Evolutionary conservation across 169 alveolate genomes (phyloP).

Genomic region (Plasmodium coatneyi): DNA sequence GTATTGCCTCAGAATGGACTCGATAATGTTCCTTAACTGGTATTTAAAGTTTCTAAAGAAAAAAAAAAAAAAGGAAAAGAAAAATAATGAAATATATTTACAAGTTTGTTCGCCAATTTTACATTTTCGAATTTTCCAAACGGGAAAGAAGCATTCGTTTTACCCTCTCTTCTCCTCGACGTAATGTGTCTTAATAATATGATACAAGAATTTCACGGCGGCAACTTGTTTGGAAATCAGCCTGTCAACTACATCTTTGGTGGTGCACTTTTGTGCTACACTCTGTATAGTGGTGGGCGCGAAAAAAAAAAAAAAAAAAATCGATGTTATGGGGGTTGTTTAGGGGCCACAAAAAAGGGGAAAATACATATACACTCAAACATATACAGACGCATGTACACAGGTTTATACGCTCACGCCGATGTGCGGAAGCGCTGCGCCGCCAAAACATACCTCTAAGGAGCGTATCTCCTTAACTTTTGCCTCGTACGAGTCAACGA

Average conservation of each 20-base stretch:
- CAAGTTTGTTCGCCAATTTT: neutral
- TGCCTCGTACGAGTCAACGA: slow-evolving; percentile 33
- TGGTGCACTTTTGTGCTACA: slow-evolving; percentile 56
- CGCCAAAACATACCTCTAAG: slow-evolving; percentile 21
- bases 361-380: neutral
- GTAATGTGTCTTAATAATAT: slow-evolving; percentile 18
- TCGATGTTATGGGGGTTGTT: neutral
- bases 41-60: slow-evolving; percentile 17
- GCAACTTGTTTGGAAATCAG: slow-evolving; percentile 23
- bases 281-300: slow-evolving; percentile 13
- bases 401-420: neutral
- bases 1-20: slow-evolving; percentile 29
- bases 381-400: neutral
- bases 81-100: neutral
- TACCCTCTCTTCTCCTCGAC: slow-evolving; percentile 43
- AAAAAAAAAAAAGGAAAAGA: neutral
- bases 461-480: slow-evolving; percentile 72
- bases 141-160: neutral
- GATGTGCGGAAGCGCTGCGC: neutral
- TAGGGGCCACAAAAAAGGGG: neutral
- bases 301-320: slow-evolving; percentile 13
- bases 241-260: neutral
- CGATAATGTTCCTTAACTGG: slow-evolving; percentile 58
- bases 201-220: slow-evolving; percentile 55
- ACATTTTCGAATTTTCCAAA: neutral